Evolutionary conservation across 768 basidiomycete species (phyloP), one percentile per base, ranked within the genome.

Genomic region (Zangia roseola): DNA sequence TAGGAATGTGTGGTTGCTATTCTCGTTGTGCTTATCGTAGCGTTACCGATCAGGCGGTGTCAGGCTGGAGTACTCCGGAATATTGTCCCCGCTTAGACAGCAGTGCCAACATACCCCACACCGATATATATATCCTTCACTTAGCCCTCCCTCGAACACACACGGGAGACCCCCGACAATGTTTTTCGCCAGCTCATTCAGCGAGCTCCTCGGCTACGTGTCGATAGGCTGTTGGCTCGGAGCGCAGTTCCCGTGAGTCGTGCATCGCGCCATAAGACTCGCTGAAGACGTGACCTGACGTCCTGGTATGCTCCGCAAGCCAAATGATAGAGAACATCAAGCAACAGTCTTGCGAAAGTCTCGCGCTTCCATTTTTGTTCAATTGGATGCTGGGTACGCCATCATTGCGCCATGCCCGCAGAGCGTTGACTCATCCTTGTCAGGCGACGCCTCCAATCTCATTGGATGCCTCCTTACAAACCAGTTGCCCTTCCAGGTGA

Each of bases 401-500:
- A 20, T 40, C n/a, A 21, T 51, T 49, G 49, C 42, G 41, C 51
- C 46, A 55, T 25, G 24, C 25, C 47, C 48, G 35, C 38, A 19
- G 21, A 52, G 13, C 19, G 19, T 20, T 63, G 48, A 55, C 41
- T 20, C 25, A 39, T 21, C 21, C 16, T 58, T 23, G 23, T 31
- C 64, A 89, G 95, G 95, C 41, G 97, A 99, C 70, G 73, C 88
- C 20, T 93, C 94, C 17, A 98, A 98, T 68, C 78, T 98, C 25
- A 67, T 98, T 50, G 94, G 92, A 10, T 94, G 92, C 64, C 71
- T 97, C 50, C 74, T 99, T 46, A 98, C 97, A 3, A 80, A 87
- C 59, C 97, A 98, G 63, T 77, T 97, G 14, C 92, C 93, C 19
- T 98, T 99, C 68, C 95, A 98, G 71, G 93, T 91, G 67, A 58